A percentile compares a stretch with the other conserved stretches of the same genome.
Conservation (phyloP, 495 filamentous ascomycete species). For the Aspergillus asperescens region DNA sequence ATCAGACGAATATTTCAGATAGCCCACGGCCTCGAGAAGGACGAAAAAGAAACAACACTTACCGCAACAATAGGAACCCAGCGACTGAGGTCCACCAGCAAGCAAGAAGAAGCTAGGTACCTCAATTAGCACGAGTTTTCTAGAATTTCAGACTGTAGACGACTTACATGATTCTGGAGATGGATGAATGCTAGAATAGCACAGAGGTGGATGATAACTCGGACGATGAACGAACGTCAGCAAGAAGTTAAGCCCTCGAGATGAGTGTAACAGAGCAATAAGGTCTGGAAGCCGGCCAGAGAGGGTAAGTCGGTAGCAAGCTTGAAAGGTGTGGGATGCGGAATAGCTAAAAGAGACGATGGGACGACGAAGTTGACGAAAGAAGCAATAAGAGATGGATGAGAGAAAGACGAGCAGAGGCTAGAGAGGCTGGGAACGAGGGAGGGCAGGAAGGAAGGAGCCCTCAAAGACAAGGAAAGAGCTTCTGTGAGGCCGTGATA, state of each 20-base stretch:
- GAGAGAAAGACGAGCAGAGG: background rate
- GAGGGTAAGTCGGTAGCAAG: slow-evolving; percentile 2
- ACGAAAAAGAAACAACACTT: background rate
- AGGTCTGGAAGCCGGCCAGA: background rate
- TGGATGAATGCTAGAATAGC: slow-evolving; percentile 11
- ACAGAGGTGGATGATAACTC: background rate
- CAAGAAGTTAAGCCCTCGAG: background rate
- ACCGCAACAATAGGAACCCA: slow-evolving; percentile 8
- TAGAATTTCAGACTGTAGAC: background rate
- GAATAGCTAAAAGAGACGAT: slow-evolving; percentile 10
- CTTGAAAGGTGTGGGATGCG: slow-evolving; percentile 12
- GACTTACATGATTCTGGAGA: slow-evolving; percentile 1
- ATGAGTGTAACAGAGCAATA: background rate
- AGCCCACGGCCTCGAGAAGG: background rate
- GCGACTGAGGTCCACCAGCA: background rate
- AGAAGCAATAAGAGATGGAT: slow-evolving; percentile 8
- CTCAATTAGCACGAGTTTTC: background rate
- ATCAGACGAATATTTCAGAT: background rate
- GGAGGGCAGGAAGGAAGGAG: slow-evolving; percentile 9
- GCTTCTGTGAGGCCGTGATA: background rate
- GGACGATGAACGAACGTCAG: slow-evolving; percentile 8
- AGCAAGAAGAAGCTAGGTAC: slow-evolving; percentile 1
- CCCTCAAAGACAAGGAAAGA: background rate
- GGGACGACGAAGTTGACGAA: slow-evolving; percentile 23
- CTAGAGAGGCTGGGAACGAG: too few species aligned